Evolutionary conservation across 1,284 basidiomycete genomes (phyloP).

Genomic region (Ustilago crameri): DNA sequence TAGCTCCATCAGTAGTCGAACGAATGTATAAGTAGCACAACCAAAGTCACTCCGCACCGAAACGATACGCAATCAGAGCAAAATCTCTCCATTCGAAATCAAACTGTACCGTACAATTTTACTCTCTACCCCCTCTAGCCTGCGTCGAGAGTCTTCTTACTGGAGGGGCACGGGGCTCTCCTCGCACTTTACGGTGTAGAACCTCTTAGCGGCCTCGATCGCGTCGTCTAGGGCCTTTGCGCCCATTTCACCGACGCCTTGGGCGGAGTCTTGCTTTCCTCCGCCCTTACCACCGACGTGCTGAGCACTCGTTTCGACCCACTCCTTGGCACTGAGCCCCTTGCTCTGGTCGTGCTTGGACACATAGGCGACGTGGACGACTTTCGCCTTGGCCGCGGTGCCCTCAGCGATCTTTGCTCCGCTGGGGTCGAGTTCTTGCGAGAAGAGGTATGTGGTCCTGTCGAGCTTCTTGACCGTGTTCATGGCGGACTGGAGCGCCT

Average conservation of each 20-base stretch:
- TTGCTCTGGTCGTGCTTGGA: slow-evolving; percentile 69
- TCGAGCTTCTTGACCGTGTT: slow-evolving; percentile 80
- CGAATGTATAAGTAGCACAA: no score
- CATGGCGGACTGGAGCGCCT: slow-evolving; percentile 79
- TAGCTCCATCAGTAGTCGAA: no score
- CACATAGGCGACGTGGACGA: slow-evolving; percentile 88
- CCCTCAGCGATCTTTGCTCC: slow-evolving; percentile 43
- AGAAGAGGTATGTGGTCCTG: slow-evolving; percentile 90
- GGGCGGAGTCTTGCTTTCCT: slow-evolving; percentile 63
- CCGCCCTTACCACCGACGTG: slow-evolving; percentile 64
- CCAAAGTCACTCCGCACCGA: no score
- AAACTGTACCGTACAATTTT: no score
- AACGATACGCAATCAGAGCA: no score
- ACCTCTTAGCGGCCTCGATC: slow-evolving; percentile 36
- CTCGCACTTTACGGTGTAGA: slow-evolving; percentile 45
- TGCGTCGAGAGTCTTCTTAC: no score
- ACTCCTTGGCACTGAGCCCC: slow-evolving; percentile 62
- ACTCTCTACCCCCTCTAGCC: no score
- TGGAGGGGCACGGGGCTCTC: slow-evolving; percentile 33
- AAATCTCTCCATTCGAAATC: no score
- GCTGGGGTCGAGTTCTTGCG: slow-evolving; percentile 72
- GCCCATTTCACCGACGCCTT: slow-evolving; percentile 64
- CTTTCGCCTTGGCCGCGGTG: slow-evolving; percentile 73
- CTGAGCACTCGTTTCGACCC: slow-evolving; percentile 57
- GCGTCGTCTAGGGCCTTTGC: slow-evolving; percentile 60